These are phyloP conservation scores for Medicago arabica DNA, from an alignment of 306 rosid species.

Conservation along the genomic window DNA sequence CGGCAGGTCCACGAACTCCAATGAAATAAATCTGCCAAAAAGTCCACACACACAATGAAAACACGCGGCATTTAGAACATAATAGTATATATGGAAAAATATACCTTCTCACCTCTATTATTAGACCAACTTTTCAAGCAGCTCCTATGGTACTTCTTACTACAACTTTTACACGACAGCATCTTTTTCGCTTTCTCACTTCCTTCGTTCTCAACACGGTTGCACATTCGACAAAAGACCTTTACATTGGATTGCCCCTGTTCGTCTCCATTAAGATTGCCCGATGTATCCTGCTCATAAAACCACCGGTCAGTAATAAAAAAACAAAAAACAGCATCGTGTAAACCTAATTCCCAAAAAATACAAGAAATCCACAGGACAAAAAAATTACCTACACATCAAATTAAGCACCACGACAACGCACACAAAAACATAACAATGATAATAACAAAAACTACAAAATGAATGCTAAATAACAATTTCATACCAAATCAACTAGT, in stretches of 20 bases:
- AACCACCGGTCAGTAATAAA: constrained; percentile 6
- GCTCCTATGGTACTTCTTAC: constrained; percentile 92
- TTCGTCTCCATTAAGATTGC: constrained; percentile 70
- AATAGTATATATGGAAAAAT: not conserved
- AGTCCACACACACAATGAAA: constrained; percentile 5
- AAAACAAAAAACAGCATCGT: not conserved
- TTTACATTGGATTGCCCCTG: constrained; percentile 72
- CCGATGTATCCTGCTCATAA: constrained; percentile 64
- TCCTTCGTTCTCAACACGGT: constrained; percentile 84
- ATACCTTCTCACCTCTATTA: constrained; percentile 72
- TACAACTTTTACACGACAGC: constrained; percentile 95
- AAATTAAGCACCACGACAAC: not conserved
- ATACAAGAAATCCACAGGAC: not conserved
- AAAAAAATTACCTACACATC: not conserved
- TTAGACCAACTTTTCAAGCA: constrained; percentile 95
- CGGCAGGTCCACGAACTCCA: constrained; percentile 61
- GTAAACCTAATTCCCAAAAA: not conserved
- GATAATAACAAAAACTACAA: not conserved
- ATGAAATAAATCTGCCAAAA: constrained; percentile 52
- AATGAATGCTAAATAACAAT: not conserved
- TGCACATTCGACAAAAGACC: constrained; percentile 92
- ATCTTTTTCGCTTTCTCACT: constrained; percentile 87
- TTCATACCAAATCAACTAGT: not conserved
- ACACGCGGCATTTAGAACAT: constrained; percentile 29
- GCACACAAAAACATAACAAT: not conserved